Conservation (phyloP, 768 basidiomycete species). For the Tricholoma saponaceum region DNA sequence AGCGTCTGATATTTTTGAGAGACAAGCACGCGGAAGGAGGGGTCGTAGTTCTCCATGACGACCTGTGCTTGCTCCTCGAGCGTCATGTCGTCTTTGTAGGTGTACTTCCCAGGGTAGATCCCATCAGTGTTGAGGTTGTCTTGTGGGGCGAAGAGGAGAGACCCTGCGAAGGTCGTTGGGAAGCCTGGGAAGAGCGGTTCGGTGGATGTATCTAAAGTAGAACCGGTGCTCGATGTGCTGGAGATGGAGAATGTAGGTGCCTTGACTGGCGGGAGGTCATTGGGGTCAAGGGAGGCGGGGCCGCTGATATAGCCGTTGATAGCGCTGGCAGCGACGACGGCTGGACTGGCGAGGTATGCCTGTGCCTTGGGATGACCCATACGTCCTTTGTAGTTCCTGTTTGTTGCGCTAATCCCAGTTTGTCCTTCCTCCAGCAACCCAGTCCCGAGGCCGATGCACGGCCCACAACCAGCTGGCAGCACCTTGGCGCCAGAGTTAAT, state of each 20-base stretch:
- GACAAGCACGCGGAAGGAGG: constrained; percentile 72
- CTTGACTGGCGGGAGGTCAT: constrained; percentile 42
- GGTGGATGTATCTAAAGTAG: constrained; percentile 26
- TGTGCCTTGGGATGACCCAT: constrained; percentile 96
- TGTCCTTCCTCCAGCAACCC: constrained; percentile 93
- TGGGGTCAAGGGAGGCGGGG: constrained; percentile 63
- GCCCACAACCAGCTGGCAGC: constrained; percentile 94
- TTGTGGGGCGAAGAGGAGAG: constrained; percentile 89
- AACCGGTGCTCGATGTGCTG: constrained; percentile 22
- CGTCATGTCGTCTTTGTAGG: constrained; percentile 98
- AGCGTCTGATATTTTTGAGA: constrained; percentile 40
- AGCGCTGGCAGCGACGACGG: constrained; percentile 95
- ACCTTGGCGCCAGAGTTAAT: constrained; percentile 87
- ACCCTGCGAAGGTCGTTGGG: constrained; percentile 78
- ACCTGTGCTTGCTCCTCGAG: constrained; percentile 91
- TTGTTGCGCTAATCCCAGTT: constrained; percentile 95
- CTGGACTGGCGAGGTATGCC: constrained; percentile 94
- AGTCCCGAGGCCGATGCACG: constrained; percentile 94
- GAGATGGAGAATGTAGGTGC: constrained; percentile 58
- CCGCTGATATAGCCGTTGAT: constrained; percentile 87
- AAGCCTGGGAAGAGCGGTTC: constrained; percentile 81
- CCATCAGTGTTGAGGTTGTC: constrained; percentile 98
- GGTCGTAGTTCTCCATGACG: constrained; percentile 99
- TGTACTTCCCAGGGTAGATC: constrained; percentile 98
- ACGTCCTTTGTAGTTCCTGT: constrained; percentile 97